Conservation (phyloP, 352 stramenopile genomes). For the Globisporangium rhizosaccharum region DNA sequence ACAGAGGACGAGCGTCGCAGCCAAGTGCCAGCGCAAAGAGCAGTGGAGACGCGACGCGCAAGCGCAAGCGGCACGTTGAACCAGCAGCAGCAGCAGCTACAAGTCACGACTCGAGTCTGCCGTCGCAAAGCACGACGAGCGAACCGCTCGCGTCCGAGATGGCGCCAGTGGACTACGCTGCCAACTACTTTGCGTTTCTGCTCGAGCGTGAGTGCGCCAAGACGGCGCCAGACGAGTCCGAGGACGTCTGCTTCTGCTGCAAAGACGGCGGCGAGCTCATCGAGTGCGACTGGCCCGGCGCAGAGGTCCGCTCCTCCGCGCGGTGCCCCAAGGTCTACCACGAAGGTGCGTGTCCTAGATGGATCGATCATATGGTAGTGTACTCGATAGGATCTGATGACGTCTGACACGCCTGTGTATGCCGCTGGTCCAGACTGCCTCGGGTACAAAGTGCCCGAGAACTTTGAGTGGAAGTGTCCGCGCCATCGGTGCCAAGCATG, state of each 20-base stretch:
- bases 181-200: slow-evolving; percentile 69
- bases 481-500: slow-evolving; percentile 65
- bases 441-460: slow-evolving; percentile 51
- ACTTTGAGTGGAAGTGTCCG: slow-evolving; percentile 57
- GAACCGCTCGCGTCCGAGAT: slow-evolving; percentile 14
- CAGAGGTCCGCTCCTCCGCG: slow-evolving; percentile 19
- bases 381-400: background rate
- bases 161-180: slow-evolving; percentile 53
- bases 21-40: background rate
- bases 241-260: slow-evolving; percentile 83
- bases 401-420: background rate
- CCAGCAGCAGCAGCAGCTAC: slow-evolving; percentile 16
- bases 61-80: slow-evolving; percentile 33
- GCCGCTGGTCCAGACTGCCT: slow-evolving; percentile 41
- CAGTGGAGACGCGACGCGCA: slow-evolving; percentile 15
- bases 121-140: background rate
- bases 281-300: slow-evolving; percentile 68
- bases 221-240: slow-evolving; percentile 32
- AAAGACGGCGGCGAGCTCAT: slow-evolving; percentile 78
- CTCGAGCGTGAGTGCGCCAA: slow-evolving; percentile 30
- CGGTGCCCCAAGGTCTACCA: slow-evolving; percentile 82
- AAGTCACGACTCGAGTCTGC: slow-evolving; percentile 8
- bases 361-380: background rate
- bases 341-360: slow-evolving; percentile 29
- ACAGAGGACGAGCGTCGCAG: too few species aligned